Percentiles rank a stretch among this genome's conserved stretches.
These are phyloP conservation scores for Durusdinium trenchii DNA, from an alignment of 73 alveolate genomes.

Conservation along the genomic window DNA sequence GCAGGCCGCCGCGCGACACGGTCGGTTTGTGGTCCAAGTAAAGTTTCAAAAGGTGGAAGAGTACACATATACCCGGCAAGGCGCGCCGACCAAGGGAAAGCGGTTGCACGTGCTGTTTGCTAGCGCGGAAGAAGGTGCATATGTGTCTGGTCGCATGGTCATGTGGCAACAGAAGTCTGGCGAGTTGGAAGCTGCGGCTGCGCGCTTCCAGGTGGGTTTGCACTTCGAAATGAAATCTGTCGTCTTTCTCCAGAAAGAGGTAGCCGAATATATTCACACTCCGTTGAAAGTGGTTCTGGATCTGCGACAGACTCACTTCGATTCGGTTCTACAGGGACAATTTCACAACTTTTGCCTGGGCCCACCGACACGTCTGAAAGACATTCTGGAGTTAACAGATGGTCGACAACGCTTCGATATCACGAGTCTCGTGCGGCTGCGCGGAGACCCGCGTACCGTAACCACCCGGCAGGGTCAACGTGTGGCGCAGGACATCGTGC, in stretches of 20 bases:
- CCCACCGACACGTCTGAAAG: background rate
- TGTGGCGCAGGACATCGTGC: background rate
- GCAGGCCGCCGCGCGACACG: background rate
- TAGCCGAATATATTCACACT: background rate
- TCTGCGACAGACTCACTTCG: background rate
- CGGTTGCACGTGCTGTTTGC: background rate
- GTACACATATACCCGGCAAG: background rate
- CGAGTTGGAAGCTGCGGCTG: background rate
- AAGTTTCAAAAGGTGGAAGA: background rate
- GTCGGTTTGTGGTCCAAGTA: background rate
- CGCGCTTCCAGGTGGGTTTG: constrained; percentile 18
- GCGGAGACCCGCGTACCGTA: background rate
- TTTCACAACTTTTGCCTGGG: background rate
- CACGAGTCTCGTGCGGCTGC: background rate
- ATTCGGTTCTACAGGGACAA: background rate
- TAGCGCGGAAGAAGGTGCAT: background rate
- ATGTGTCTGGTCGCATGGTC: background rate
- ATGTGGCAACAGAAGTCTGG: background rate
- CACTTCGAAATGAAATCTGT: background rate
- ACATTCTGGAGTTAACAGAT: background rate
- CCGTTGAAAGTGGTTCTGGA: background rate
- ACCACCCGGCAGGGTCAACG: background rate
- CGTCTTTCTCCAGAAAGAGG: background rate
- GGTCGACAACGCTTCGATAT: constrained; percentile 3
- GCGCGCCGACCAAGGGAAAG: background rate